phyloP scores from a whole-genome alignment of 495 filamentous ascomycete species.

The Talaromyces thailandensis region DNA sequence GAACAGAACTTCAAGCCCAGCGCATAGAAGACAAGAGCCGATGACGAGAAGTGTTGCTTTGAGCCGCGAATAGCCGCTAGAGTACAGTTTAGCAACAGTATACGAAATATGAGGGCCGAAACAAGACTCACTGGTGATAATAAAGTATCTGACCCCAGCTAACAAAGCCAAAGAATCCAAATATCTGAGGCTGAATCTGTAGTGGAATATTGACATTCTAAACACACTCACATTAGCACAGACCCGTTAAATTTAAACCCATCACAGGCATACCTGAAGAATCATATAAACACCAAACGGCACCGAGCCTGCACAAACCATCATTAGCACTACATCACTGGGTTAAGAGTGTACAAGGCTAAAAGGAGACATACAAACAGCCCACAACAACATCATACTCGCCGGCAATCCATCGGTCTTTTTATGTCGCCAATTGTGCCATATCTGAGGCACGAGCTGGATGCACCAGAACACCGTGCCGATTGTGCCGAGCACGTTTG shows the following conservation, averaged over 20 bases:
- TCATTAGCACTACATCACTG: background rate
- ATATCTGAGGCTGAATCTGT: conserved; percentile 66
- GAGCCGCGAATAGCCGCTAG: conserved; percentile 40
- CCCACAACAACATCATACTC: conserved; percentile 70
- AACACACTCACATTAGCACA: conserved; percentile 14
- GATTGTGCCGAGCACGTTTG: conserved; percentile 46
- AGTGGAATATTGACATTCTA: conserved; percentile 68
- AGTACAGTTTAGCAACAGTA: conserved; percentile 2
- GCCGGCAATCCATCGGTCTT: conserved; percentile 64
- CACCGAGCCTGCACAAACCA: conserved; percentile 27
- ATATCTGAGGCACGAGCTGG: conserved; percentile 52
- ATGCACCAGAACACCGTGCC: conserved; percentile 48
- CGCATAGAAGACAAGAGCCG: conserved; percentile 37
- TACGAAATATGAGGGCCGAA: too few species aligned
- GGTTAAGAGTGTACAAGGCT: too few species aligned
- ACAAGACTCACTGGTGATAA: conserved; percentile 46
- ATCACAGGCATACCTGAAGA: conserved; percentile 26
- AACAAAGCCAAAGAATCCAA: conserved; percentile 54
- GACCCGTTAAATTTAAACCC: background rate
- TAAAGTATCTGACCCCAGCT: conserved; percentile 58
- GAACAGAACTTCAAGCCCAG: conserved; percentile 49
- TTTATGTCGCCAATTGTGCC: conserved; percentile 62
- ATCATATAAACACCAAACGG: conserved; percentile 48
- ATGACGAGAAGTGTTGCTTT: conserved; percentile 38
- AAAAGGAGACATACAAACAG: conserved; percentile 39